phyloP scores from a whole-genome alignment of 192 early-diverging fungal genomes.

The Gryganskiella cystojenkinii region DNA sequence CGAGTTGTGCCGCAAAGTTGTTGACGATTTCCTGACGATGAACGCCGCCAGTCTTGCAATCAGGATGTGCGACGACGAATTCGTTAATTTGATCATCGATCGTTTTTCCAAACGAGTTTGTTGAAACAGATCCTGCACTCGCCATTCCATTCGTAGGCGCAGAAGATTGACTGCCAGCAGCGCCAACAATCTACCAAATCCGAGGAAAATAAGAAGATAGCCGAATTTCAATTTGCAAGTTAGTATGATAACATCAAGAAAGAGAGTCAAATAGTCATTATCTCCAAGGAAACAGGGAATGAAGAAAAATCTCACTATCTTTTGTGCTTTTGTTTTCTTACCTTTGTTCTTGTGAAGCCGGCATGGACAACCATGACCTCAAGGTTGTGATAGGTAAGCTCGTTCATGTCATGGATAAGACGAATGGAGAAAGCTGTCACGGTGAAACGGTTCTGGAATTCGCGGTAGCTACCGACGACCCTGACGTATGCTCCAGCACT shows the following conservation, averaged over 20 bases:
- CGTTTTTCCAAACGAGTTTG: background rate
- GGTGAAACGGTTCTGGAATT: constrained; percentile 66
- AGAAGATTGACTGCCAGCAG: background rate
- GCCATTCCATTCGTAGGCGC: constrained; percentile 1
- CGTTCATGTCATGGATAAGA: constrained; percentile 76
- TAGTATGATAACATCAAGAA: background rate
- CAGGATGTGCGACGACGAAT: constrained; percentile 6
- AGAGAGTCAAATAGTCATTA: background rate
- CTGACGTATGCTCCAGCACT: constrained; percentile 77
- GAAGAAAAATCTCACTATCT: background rate
- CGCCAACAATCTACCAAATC: too few relatives aligned
- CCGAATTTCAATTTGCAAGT: too few relatives aligned
- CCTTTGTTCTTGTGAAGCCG: constrained; percentile 57
- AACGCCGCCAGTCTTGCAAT: background rate
- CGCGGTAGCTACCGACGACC: constrained; percentile 75
- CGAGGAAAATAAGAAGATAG: too few relatives aligned
- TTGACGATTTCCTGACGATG: constrained; percentile 32
- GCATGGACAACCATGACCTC: constrained; percentile 76
- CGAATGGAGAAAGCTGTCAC: constrained; percentile 68
- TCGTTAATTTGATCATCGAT: constrained; percentile 7
- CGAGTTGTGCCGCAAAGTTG: constrained; percentile 20
- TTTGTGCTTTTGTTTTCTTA: background rate
- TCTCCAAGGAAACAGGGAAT: background rate
- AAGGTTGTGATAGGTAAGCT: constrained; percentile 81
- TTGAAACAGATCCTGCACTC: background rate